These are phyloP conservation scores for Arthroderma sp. DNA, from an alignment of 2,329 filamentous ascomycete species.

Conservation along the genomic window DNA sequence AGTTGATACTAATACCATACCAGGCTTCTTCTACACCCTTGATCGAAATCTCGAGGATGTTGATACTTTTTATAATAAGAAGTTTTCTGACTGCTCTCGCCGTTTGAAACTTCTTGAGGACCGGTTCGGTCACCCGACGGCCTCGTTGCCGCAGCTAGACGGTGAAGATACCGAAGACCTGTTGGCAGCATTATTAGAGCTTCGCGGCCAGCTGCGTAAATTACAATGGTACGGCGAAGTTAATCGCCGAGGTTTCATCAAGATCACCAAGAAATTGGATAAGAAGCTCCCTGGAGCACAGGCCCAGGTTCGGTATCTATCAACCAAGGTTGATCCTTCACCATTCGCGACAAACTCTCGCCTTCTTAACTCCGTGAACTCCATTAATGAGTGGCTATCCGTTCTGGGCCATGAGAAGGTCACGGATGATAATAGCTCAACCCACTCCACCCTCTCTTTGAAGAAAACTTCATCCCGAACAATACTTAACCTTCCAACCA, in stretches of 20 bases:
- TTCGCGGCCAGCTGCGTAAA: conserved; percentile 77
- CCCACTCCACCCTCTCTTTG: conserved; percentile 56
- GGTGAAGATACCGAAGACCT: conserved; percentile 84
- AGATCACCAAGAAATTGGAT: conserved; percentile 98
- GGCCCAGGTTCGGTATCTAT: conserved; percentile 74
- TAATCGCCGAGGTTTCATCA: conserved; percentile 86
- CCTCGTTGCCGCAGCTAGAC: conserved; percentile 61
- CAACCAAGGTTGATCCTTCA: conserved; percentile 78
- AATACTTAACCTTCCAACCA: conserved; percentile 58
- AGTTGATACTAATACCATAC: conserved; percentile 17
- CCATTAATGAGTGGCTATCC: conserved; percentile 85
- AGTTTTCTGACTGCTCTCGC: conserved; percentile 71
- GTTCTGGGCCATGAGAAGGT: conserved; percentile 64
- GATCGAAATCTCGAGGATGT: conserved; percentile 97
- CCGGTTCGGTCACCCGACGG: conserved; percentile 64
- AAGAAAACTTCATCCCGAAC: conserved; percentile 65
- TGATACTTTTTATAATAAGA: conserved; percentile 93
- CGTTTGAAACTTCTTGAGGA: conserved; percentile 77
- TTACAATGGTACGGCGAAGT: conserved; percentile 97
- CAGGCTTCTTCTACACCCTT: conserved; percentile 92
- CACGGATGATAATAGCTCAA: conserved; percentile 62
- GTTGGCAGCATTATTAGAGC: conserved; percentile 76
- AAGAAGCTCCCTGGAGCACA: conserved; percentile 73
- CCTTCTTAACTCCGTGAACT: conserved; percentile 47
- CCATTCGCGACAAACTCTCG: conserved; percentile 69